Evolutionary conservation across 495 filamentous ascomycete genomes (phyloP).

Genomic region (Penicillium paradoxum): DNA sequence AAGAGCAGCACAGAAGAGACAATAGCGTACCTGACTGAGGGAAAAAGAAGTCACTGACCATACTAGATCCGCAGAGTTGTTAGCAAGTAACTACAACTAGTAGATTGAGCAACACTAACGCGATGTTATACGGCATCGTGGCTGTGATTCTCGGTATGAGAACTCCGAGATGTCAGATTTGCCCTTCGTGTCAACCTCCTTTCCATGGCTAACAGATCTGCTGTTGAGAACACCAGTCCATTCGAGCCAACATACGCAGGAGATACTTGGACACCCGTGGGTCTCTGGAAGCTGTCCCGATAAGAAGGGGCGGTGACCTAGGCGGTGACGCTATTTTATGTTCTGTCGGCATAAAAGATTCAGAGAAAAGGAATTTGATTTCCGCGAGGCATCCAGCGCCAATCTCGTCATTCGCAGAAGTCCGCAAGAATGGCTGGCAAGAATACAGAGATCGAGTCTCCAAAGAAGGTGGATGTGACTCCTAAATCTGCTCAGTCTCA

Average conservation of each 20-base stretch:
- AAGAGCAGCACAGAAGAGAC: not conserved
- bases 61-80: conserved; percentile 41
- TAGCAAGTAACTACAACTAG: conserved; percentile 1
- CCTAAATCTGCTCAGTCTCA: conserved; percentile 26
- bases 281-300: not conserved
- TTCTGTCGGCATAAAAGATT: conserved; percentile 9
- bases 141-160: conserved; percentile 7
- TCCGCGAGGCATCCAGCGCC: not conserved
- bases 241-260: not conserved
- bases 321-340: conserved; percentile 7
- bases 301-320: not conserved
- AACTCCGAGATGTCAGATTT: conserved; percentile 2
- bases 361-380: conserved; percentile 17
- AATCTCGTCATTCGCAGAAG: conserved; percentile 4
- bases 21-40: conserved; percentile 70
- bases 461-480: conserved; percentile 17
- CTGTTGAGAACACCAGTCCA: conserved; percentile 5
- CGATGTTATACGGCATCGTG: conserved; percentile 68
- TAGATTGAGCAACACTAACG: conserved; percentile 42
- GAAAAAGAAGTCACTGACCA: conserved; percentile 99
- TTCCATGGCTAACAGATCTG: conserved; percentile 18
- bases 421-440: conserved; percentile 25
- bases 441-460: conserved; percentile 11
- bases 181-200: not conserved
- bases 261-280: not conserved